Conservation (phyloP, 306 rosid genomes). For the Rosa rugosa region DNA sequence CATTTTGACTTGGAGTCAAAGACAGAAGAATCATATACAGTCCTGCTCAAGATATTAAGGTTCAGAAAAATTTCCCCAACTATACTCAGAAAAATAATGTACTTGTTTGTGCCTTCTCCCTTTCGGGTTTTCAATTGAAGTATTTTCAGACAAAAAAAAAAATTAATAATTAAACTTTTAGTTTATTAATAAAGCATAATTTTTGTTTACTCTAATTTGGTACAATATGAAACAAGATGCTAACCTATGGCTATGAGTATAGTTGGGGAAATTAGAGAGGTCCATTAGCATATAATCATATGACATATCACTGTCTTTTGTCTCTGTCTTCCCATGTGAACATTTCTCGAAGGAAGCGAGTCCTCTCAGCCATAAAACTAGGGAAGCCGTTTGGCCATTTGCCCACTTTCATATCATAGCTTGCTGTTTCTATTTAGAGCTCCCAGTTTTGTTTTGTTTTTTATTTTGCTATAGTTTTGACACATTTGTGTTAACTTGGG, state of each 20-base stretch:
- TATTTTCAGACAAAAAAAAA: too few relatives aligned
- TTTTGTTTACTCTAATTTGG: not conserved
- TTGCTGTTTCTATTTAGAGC: conserved; percentile 25
- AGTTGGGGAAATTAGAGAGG: not conserved
- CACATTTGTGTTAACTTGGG: not conserved
- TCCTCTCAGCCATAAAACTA: conserved; percentile 47
- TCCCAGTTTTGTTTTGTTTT: conserved; percentile 28
- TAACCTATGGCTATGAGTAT: not conserved
- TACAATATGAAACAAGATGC: not conserved
- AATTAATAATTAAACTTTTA: not conserved
- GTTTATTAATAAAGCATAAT: not conserved
- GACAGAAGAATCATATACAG: not conserved
- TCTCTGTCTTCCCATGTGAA: conserved; percentile 77
- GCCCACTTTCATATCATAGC: conserved; percentile 14
- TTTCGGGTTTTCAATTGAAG: too few relatives aligned
- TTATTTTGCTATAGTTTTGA: not conserved
- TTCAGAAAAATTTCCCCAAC: not conserved
- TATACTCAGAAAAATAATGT: too few relatives aligned
- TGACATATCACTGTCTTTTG: conserved; percentile 45
- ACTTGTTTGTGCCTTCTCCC: too few relatives aligned
- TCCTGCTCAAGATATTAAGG: not conserved
- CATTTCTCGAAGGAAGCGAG: conserved; percentile 49
- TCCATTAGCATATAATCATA: not conserved
- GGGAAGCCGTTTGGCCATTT: conserved; percentile 36
- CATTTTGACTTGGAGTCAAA: not conserved